Evolutionary conservation across 441 rosid genomes (phyloP).

Genomic region (Codiaeum variegatum): DNA sequence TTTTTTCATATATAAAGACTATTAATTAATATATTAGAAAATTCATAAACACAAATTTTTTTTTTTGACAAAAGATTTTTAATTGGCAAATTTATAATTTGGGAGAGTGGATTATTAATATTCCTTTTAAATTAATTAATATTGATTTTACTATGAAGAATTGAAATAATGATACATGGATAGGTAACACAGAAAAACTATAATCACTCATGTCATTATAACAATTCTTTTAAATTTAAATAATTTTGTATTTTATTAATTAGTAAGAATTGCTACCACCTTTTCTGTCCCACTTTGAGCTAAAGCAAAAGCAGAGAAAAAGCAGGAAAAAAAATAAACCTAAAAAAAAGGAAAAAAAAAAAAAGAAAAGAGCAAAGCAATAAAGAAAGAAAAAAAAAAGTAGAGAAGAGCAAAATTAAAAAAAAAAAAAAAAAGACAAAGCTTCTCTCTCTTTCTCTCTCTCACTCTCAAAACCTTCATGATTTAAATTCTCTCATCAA

Average conservation of each 20-base stretch:
- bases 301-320: conserved; percentile 81
- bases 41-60: no score
- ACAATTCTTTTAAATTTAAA: conserved; percentile 8
- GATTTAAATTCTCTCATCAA: conserved; percentile 49
- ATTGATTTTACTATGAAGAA: no score
- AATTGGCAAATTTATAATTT: no score
- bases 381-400: conserved; percentile 21
- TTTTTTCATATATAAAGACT: no score
- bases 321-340: conserved; percentile 39
- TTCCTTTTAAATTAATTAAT: no score
- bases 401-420: conserved; percentile 22
- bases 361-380: conserved; percentile 14
- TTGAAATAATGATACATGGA: conserved; percentile 10
- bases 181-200: conserved; percentile 17
- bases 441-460: conserved; percentile 25
- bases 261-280: conserved; percentile 53
- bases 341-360: conserved; percentile 23
- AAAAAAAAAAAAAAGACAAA: conserved; percentile 28
- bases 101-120: no score
- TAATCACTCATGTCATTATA: conserved; percentile 28
- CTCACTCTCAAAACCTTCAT: conserved; percentile 39
- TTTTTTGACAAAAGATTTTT: no score
- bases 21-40: no score
- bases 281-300: conserved; percentile 82
- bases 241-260: conserved; percentile 21